Conservation (phyloP, 23 red algal species). For the Gracilariopsis chorda region DNA sequence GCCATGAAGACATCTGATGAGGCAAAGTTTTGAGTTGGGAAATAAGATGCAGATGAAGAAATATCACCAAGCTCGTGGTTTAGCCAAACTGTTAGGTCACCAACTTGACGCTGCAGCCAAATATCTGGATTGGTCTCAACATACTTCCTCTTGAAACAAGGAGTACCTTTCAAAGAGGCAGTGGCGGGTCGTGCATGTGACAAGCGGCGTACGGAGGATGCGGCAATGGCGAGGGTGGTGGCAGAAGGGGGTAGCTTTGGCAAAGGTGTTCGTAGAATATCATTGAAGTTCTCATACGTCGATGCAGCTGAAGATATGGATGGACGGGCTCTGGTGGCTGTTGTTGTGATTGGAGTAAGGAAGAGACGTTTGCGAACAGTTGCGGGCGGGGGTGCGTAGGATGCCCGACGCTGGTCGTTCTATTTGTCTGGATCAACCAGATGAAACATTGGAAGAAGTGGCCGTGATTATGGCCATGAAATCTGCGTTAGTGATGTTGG, state of each 20-base stretch:
- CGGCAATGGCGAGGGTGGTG: neutral
- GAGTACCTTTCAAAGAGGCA: conserved; percentile 14
- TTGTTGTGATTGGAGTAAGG: neutral
- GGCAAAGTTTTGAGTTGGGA: neutral
- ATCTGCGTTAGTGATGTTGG: no score
- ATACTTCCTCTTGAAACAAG: neutral
- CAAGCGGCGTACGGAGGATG: neutral
- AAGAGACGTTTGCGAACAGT: conserved; percentile 25
- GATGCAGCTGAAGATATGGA: neutral
- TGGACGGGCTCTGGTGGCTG: neutral
- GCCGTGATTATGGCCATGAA: no score
- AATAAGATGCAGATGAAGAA: neutral
- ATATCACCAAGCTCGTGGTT: conserved; percentile 14
- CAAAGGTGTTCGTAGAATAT: neutral
- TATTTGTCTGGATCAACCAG: neutral
- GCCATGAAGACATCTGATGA: neutral
- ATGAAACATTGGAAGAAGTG: neutral
- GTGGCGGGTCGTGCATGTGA: neutral
- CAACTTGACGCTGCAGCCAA: neutral
- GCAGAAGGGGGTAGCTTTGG: neutral
- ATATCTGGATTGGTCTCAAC: neutral
- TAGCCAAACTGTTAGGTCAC: conserved; percentile 40
- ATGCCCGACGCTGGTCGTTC: neutral
- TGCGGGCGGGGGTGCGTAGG: neutral
- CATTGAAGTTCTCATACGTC: neutral